These are phyloP conservation scores for Dionaea muscipula DNA, from an alignment of 179 eudicot species.

Conservation along the genomic window DNA sequence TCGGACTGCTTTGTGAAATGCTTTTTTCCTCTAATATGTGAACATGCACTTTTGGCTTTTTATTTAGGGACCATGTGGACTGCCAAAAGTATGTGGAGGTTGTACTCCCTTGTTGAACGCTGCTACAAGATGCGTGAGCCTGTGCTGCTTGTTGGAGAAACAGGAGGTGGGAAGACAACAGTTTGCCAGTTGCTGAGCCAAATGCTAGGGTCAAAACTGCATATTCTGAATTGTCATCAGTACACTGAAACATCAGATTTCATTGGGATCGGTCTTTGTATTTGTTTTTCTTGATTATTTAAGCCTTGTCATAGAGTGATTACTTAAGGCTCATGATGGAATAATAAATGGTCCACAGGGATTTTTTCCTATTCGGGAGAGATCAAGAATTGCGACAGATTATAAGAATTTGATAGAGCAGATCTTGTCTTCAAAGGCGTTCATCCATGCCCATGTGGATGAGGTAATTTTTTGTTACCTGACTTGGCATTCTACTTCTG, in stretches of 20 bases:
- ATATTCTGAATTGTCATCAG: constrained; percentile 86
- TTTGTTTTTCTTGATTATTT: constrained; percentile 3
- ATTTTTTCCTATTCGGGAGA: constrained; percentile 79
- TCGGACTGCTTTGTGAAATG: too few species aligned
- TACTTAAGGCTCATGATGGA: neutral
- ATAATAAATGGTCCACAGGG: constrained; percentile 43
- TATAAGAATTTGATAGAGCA: constrained; percentile 45
- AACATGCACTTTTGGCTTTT: neutral
- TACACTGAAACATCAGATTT: constrained; percentile 97
- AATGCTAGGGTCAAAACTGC: constrained; percentile 47
- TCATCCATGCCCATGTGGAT: constrained; percentile 29
- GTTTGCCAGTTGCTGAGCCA: constrained; percentile 79
- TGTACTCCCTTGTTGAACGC: constrained; percentile 73
- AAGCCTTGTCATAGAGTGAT: neutral
- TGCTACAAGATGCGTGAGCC: constrained; percentile 87
- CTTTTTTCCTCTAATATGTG: too few species aligned
- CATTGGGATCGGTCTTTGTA: constrained; percentile 56
- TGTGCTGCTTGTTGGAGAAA: constrained; percentile 95
- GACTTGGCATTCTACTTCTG: neutral
- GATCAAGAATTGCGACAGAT: constrained; percentile 51
- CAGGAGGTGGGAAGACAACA: constrained; percentile 97
- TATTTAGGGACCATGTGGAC: neutral
- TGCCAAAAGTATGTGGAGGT: constrained; percentile 58
- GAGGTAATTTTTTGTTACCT: constrained; percentile 32
- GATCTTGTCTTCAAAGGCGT: constrained; percentile 37